These are phyloP conservation scores for Hyphopichia fennica DNA, from an alignment of 1,139 yeast species.

Conservation along the genomic window DNA sequence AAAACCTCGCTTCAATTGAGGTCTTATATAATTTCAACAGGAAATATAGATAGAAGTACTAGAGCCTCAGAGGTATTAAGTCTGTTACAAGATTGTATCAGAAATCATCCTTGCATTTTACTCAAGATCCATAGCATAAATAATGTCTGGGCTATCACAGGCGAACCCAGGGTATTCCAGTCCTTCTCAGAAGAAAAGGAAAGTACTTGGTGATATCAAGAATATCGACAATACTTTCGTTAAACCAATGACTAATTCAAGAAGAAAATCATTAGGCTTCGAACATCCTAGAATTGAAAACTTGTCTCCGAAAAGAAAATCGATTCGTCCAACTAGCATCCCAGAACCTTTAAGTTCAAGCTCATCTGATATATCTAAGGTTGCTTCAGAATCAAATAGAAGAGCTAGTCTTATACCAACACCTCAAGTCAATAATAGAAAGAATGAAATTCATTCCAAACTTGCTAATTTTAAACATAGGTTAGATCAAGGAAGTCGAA, in stretches of 20 bases:
- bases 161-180: neutral
- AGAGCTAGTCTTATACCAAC: constrained; percentile 8
- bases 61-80: too few relatives aligned
- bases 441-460: neutral
- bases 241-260: constrained; percentile 3
- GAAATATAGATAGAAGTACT: too few relatives aligned
- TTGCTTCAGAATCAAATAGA: constrained; percentile 4
- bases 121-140: neutral
- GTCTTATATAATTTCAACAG: too few relatives aligned
- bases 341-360: neutral
- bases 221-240: constrained; percentile 5
- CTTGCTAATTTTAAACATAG: constrained; percentile 1
- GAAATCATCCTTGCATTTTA: neutral
- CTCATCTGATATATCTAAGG: neutral
- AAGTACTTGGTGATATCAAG: constrained; percentile 15
- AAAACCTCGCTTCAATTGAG: too few relatives aligned
- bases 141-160: neutral
- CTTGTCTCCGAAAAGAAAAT: neutral
- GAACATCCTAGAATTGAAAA: constrained; percentile 15
- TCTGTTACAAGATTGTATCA: neutral
- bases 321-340: neutral
- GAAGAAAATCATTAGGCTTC: constrained; percentile 15
- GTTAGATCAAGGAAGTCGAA: constrained; percentile 1
- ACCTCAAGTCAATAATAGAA: constrained; percentile 4
- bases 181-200: constrained; percentile 11